Evolutionary conservation across 2,329 filamentous ascomycete species (phyloP), one percentile per base, ranked within the genome.

Genomic region (Nemania diffusa): DNA sequence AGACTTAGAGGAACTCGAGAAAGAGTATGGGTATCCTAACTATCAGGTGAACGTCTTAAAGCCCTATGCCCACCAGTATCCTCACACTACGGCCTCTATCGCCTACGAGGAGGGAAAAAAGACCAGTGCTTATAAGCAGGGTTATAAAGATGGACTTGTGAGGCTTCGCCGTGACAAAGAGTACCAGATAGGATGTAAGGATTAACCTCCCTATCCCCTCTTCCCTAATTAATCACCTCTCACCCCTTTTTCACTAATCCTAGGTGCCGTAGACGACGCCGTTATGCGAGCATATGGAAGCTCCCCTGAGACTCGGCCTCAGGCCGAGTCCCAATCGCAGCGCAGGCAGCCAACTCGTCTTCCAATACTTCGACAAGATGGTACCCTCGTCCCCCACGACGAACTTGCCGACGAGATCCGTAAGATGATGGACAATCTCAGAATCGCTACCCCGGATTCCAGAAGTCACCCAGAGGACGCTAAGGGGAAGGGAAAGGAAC

Each of bases 361-460:
- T 2, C n/a, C 37, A 6, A 52, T 64, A 32, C 11, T 11, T 17
- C 17, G 17, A 15, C 15, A 17, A 2, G 56, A 65, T 40, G 63
- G 63, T 24, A 15, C 27, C 6, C 26, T 42, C 42, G 17, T 61
- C 17, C 5, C n/a, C 11, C 6, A 27, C n/a, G 5, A n/a, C 13
- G 42, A 60, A 27, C 22, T 65, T 2, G 8, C 55, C 5, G 27
- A 32, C 0, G 51, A 37, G 20, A 5, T 65, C 9, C 7, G 4
- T n/a, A 34, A 51, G 15, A 50, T 65, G 50, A 65, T 65, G 63
- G 63, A 61, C 7, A 42, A 50, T 6, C 57, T 65, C 17, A 29
- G 29, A 1, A 4, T 61, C 32, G 40, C 32, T 17, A n/a, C 26
- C 6, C 44, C 37, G 15, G 44, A 53, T 11, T 46, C 27, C 4